Percentiles rank a stretch among this genome's conserved stretches.
Evolutionary conservation across 805 yeast species (phyloP).

Genomic region (Barnettozyma vustinii): DNA sequence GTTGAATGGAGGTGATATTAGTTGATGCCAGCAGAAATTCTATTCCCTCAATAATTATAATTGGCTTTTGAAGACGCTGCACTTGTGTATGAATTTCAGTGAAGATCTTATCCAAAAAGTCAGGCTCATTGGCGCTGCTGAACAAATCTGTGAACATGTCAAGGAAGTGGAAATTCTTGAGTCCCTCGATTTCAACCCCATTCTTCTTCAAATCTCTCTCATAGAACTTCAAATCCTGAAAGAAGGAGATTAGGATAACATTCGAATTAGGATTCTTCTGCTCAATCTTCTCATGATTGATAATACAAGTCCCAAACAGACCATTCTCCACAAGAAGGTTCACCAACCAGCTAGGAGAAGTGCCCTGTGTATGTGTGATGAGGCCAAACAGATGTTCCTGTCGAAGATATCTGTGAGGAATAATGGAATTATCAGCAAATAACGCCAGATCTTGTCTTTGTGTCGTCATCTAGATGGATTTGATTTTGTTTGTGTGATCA

Average conservation of each 20-base stretch:
- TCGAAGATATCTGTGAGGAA: constrained; percentile 22
- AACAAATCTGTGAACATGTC: constrained; percentile 47
- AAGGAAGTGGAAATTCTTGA: constrained; percentile 31
- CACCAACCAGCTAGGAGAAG: constrained; percentile 60
- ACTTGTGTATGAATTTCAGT: constrained; percentile 10
- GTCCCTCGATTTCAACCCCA: constrained; percentile 32
- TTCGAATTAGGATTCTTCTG: constrained; percentile 13
- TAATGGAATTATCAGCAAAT: constrained; percentile 45
- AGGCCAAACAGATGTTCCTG: constrained; percentile 25
- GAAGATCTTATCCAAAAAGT: constrained; percentile 12
- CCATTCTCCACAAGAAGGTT: constrained; percentile 49
- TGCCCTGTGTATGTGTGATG: constrained; percentile 42
- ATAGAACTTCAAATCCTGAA: constrained; percentile 28
- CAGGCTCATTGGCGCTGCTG: constrained; percentile 26
- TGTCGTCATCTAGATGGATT: constrained; percentile 12
- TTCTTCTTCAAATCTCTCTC: constrained; percentile 32
- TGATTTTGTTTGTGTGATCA: too few relatives aligned
- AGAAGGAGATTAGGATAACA: constrained; percentile 32
- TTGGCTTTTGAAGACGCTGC: constrained; percentile 5
- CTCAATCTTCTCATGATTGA: constrained; percentile 17
- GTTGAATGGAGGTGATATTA: constrained; percentile 28
- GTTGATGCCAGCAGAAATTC: constrained; percentile 44
- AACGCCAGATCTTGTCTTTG: constrained; percentile 58
- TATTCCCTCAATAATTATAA: constrained; percentile 41
- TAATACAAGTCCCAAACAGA: constrained; percentile 21